Percentiles rank a stretch among this genome's conserved stretches.
phyloP scores from a whole-genome alignment of 108 stramenopile species.

The Nitzschia sp. region DNA sequence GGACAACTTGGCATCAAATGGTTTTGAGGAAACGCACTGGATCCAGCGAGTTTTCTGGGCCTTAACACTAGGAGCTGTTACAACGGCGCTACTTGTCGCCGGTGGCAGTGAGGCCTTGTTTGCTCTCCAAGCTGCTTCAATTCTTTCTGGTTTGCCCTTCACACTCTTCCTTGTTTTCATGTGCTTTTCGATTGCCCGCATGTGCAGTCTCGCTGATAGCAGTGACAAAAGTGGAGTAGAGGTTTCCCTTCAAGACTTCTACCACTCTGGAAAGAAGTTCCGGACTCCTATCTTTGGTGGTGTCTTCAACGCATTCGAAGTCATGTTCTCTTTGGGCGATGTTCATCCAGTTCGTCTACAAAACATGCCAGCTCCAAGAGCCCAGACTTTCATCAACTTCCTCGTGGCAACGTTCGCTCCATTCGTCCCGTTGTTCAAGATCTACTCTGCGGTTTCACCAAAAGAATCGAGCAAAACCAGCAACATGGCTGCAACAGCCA shows the following conservation, averaged over 20 bases:
- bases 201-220: constrained; percentile 24
- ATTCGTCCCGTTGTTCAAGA: constrained; percentile 32
- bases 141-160: constrained; percentile 62
- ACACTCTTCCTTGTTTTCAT: constrained; percentile 43
- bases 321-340: constrained; percentile 27
- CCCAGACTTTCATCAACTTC: constrained; percentile 14
- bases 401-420: constrained; percentile 37
- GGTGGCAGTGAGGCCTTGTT: constrained; percentile 40
- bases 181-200: constrained; percentile 31
- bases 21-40: constrained; percentile 47
- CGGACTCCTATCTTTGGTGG: constrained; percentile 44
- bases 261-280: constrained; percentile 18
- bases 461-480: constrained; percentile 3
- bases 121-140: constrained; percentile 59
- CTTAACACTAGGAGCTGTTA: constrained; percentile 51
- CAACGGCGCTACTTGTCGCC: constrained; percentile 51
- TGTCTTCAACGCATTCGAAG: constrained; percentile 49
- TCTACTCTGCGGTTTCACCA: constrained; percentile 22
- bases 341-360: constrained; percentile 19
- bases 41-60: constrained; percentile 69
- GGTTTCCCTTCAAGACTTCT: constrained; percentile 1
- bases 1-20: constrained; percentile 59
- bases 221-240: constrained; percentile 17
- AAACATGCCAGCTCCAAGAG: constrained; percentile 24
- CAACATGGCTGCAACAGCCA: constrained; percentile 3